Evolutionary conservation across 352 stramenopile genomes (phyloP).

Genomic region (Pythium grandisporangium): DNA sequence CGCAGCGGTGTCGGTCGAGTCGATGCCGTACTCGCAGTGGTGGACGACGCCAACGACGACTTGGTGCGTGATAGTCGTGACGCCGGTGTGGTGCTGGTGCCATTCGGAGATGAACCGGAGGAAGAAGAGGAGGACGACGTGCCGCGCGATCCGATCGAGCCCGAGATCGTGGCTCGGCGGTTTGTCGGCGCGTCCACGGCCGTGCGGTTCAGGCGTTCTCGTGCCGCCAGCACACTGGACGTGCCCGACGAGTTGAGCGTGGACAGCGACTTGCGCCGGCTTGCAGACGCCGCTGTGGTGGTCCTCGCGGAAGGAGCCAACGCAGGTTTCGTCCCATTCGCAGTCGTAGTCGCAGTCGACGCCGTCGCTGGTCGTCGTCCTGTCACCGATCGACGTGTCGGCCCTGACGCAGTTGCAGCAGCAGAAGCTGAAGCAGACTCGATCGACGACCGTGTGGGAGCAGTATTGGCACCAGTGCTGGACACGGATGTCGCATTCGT

Average conservation of each 20-base stretch:
- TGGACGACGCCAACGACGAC: too few relatives aligned
- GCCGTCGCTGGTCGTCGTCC: not conserved
- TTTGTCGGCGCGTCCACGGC: slow-evolving; percentile 4
- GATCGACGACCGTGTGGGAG: too few relatives aligned
- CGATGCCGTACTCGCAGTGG: too few relatives aligned
- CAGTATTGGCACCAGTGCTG: not conserved
- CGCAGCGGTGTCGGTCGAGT: too few relatives aligned
- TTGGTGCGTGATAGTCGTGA: too few relatives aligned
- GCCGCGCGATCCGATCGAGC: slow-evolving; percentile 9
- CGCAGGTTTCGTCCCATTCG: not conserved
- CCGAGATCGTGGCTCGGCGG: slow-evolving; percentile 12
- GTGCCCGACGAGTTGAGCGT: slow-evolving; percentile 9
- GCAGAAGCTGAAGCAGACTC: too few relatives aligned
- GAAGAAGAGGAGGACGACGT: too few relatives aligned
- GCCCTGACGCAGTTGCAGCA: too few relatives aligned
- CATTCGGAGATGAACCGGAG: too few relatives aligned
- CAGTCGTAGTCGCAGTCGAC: not conserved
- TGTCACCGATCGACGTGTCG: not conserved
- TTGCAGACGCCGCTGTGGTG: slow-evolving; percentile 1
- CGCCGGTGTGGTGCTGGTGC: too few relatives aligned
- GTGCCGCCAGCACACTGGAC: slow-evolving; percentile 7
- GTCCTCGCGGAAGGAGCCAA: too few relatives aligned
- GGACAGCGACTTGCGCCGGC: slow-evolving; percentile 14
- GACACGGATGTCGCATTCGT: not conserved
- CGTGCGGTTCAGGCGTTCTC: slow-evolving; percentile 12